A percentile compares a stretch with the other conserved stretches of the same genome.
These are phyloP conservation scores for Phytophthora pini DNA, from an alignment of 352 stramenopile genomes.

Conservation along the genomic window DNA sequence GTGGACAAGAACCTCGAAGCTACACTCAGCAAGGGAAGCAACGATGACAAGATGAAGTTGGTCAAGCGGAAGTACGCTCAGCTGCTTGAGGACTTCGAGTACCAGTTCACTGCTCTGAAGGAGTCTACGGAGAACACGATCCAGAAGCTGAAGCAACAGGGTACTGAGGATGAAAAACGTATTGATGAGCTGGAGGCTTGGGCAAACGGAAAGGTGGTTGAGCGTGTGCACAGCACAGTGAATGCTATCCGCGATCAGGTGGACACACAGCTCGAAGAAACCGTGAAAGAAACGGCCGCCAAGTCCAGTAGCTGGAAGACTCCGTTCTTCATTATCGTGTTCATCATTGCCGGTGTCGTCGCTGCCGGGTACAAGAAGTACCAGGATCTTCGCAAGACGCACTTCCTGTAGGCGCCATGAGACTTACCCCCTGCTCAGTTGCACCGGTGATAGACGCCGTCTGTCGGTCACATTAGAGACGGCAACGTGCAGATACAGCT, in stretches of 20 bases:
- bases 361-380: conserved; percentile 88
- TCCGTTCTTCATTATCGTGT: conserved; percentile 81
- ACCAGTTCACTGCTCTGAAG: conserved; percentile 84
- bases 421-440: conserved; percentile 16
- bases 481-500: conserved; percentile 27
- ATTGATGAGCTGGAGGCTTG: conserved; percentile 80
- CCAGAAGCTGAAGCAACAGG: conserved; percentile 78
- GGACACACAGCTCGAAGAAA: conserved; percentile 71
- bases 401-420: conserved; percentile 70
- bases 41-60: conserved; percentile 65
- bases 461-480: conserved; percentile 32
- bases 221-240: conserved; percentile 63
- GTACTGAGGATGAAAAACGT: conserved; percentile 66
- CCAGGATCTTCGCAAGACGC: conserved; percentile 87
- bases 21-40: conserved; percentile 55
- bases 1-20: conserved; percentile 59
- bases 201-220: conserved; percentile 62
- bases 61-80: conserved; percentile 84
- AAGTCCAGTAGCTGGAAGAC: conserved; percentile 84
- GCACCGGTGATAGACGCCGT: conserved; percentile 28
- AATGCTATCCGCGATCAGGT: conserved; percentile 72
- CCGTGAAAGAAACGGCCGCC: conserved; percentile 73
- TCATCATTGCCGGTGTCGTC: conserved; percentile 65
- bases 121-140: conserved; percentile 87
- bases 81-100: conserved; percentile 86